Evolutionary conservation across 116 monocot species (phyloP), one percentile per base, ranked within the genome.

Genomic region (Trichopus zeylanicus): DNA sequence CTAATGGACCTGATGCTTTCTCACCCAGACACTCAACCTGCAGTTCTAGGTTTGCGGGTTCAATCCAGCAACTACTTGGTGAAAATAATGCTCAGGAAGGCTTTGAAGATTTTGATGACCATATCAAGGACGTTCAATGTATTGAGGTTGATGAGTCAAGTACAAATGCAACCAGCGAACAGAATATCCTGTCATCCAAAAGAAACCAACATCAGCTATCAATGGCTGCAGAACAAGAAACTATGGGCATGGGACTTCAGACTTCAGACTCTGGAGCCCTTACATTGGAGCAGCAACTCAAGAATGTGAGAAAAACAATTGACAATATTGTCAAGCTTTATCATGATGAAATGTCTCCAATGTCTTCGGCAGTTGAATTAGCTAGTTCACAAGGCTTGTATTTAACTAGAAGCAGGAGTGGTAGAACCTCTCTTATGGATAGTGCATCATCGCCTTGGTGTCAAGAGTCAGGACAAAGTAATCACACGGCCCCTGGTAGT

Each of bases 101-200:
- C 32, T 49, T 46, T 46, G 75, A 67, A 31, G 63, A 72, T 57
- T 59, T 55, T 51, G 89, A 91, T 51, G 84, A 79, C 5, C 68
- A 69, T 12, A 85, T 82, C 69, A 92, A 86, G 66, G 92, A 88
- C 59, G 99, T 99, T 18, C 74, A 51, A 22, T 92, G 92, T 52
- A 85, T 99, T 11, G 92, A 86, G 64, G 69, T 78, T 54, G 78
- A 72, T 29, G 67, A 76, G 27, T 56, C 67, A 6, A 67, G 72
- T 8, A 48, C 56, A 64, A 70, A 52, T 63, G 75, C 70, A 32
- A 70, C 62, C 29, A 72, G 57, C 21, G 70, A 57, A 66, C 46
- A 35, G 7, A 29, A 74, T 15, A 42, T 42, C 42, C n/a, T n/a
- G n/a, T 42, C n/a, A 8, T 15, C 66, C 42, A 71, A 70, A 9